Evolutionary conservation across 2,329 filamentous ascomycete genomes (phyloP).

Genomic region (Thielaviopsis euricoi): DNA sequence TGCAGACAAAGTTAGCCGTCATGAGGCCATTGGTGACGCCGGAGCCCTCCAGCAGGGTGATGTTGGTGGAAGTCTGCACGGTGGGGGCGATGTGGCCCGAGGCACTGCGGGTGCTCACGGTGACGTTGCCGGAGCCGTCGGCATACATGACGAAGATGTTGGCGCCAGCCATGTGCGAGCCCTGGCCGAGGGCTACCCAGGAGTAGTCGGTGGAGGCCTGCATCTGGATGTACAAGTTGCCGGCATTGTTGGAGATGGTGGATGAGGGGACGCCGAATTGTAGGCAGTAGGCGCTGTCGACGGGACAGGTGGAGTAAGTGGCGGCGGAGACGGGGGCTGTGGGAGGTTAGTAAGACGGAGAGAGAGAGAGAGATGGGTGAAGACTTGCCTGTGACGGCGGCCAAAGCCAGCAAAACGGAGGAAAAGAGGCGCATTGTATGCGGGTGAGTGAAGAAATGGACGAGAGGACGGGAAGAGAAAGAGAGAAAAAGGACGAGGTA

Average conservation of each 20-base stretch:
- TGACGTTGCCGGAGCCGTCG: conserved; percentile 41
- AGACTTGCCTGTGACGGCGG: conserved; percentile 6
- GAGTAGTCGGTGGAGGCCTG: conserved; percentile 32
- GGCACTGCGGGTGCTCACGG: conserved; percentile 39
- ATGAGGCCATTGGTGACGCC: conserved; percentile 36
- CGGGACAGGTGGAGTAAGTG: conserved; percentile 23
- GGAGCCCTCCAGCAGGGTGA: conserved; percentile 41
- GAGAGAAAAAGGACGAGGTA: neutral
- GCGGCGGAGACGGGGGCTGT: conserved; percentile 2
- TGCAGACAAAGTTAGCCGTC: conserved; percentile 42
- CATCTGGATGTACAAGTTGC: conserved; percentile 46
- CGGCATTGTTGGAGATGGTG: conserved; percentile 29
- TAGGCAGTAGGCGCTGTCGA: conserved; percentile 31
- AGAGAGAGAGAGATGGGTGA: neutral
- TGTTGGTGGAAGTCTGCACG: conserved; percentile 25
- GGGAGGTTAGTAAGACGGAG: neutral
- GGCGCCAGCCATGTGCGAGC: conserved; percentile 34
- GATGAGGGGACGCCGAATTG: conserved; percentile 35
- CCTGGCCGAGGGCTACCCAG: conserved; percentile 45
- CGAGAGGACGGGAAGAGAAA: neutral
- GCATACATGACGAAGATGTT: conserved; percentile 49
- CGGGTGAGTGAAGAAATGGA: neutral
- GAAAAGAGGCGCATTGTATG: conserved; percentile 1
- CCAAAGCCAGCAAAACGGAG: neutral
- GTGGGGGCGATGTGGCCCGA: conserved; percentile 30